phyloP scores from a whole-genome alignment of 176 grass and related monocot genomes.

The Luzula sylvatica region DNA sequence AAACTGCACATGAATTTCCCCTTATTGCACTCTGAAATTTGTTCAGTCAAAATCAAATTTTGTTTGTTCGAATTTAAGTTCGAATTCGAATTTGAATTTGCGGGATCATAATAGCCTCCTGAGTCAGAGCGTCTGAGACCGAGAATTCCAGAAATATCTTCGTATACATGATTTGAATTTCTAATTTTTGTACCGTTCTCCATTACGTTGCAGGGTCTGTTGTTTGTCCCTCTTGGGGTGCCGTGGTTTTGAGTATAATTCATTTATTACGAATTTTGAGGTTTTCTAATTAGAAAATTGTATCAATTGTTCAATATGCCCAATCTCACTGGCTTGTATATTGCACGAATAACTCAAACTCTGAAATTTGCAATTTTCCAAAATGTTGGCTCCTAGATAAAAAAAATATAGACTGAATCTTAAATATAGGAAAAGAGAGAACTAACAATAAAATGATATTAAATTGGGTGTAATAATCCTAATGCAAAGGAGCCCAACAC shows the following conservation, averaged over 20 bases:
- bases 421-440: background rate
- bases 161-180: background rate
- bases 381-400: background rate
- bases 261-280: no score
- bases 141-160: no score
- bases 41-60: constrained; percentile 13
- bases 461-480: no score
- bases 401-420: background rate
- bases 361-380: constrained; percentile 4
- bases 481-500: no score
- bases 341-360: constrained; percentile 3
- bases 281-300: no score
- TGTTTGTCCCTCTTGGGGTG: constrained; percentile 12
- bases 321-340: no score
- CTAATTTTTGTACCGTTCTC: background rate
- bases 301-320: no score
- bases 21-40: constrained; percentile 41
- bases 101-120: no score
- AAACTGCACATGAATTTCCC: constrained; percentile 97
- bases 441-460: no score
- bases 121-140: no score
- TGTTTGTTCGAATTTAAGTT: constrained; percentile 31
- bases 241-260: constrained; percentile 10
- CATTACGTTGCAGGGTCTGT: background rate
- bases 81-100: constrained; percentile 24